Conservation (phyloP, 2,329 filamentous ascomycete genomes). For the Aurifilum marmelostoma region DNA sequence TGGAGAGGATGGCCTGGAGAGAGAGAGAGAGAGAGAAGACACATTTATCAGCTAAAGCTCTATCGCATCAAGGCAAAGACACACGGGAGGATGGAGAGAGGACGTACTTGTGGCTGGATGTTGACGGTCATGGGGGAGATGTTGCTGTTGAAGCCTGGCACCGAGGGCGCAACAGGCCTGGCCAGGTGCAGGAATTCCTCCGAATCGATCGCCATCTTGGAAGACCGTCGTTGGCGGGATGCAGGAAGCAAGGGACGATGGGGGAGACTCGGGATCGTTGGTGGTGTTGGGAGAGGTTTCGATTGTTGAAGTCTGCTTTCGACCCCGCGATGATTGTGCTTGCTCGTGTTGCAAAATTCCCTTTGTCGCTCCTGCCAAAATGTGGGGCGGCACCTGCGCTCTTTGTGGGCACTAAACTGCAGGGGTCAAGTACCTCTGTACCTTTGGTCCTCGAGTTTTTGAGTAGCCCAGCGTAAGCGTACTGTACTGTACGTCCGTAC, state of each 20-base stretch:
- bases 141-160: slow-evolving; percentile 77
- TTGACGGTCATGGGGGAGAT: slow-evolving; percentile 92
- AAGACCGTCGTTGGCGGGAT: slow-evolving; percentile 33
- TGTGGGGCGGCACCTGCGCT: slow-evolving; percentile 24
- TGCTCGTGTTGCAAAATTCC: slow-evolving; percentile 37
- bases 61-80: not conserved
- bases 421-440: not conserved
- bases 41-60: not conserved
- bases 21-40: no score
- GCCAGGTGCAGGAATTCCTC: slow-evolving; percentile 94
- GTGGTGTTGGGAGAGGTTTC: slow-evolving; percentile 30
- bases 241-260: slow-evolving; percentile 26
- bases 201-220: slow-evolving; percentile 76
- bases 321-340: slow-evolving; percentile 28
- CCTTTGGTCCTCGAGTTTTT: not conserved
- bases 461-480: not conserved
- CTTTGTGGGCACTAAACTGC: slow-evolving; percentile 26
- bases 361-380: slow-evolving; percentile 25
- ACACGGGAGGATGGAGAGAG: slow-evolving; percentile 5
- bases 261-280: slow-evolving; percentile 32
- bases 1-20: slow-evolving; percentile 68
- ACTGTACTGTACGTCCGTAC: no score
- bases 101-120: slow-evolving; percentile 88
- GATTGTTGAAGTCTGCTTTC: slow-evolving; percentile 10
- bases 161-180: slow-evolving; percentile 83